Evolutionary conservation across 129 eudicot genomes (phyloP), one percentile per base, ranked within the genome.

Genomic region (Calendula officinalis): DNA sequence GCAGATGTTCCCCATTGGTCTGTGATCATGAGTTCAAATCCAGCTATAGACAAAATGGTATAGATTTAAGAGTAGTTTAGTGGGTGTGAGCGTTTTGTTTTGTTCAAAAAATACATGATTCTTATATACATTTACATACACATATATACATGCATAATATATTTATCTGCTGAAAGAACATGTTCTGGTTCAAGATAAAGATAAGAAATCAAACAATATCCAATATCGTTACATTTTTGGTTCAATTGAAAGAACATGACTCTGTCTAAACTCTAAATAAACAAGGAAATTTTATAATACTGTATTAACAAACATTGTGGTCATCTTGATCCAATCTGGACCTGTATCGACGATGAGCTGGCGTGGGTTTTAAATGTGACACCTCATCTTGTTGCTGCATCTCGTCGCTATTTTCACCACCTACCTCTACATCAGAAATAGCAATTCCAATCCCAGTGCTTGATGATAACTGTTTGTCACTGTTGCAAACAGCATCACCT

Each of bases 321-420:
- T 68, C 72, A 48, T 67, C 70, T 22, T 30, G 27, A 11, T 35
- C 64, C 43, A 53, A 52, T 56, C 68, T 81, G 38, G 69, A 53
- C 69, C 86, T 68, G 41, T 81, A 81, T 42, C 48, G 54, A 57
- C 80, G 82, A 22, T 22, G 30, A 22, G 30, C 30, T 22, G 30
- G 30, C 67, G 65, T 16, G 55, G 75, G 75, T 69, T 81, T 59
- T 43, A 55, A 42, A 30, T 41, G 33, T 12, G 68, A 49, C 13
- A 34, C 62, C 14, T 70, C 77, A 45, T 73, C 66, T 62, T 67
- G 30, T 22, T 22, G 30, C 30, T 22, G 75, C 73, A 68, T 64
- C 17, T 56, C 80, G 46, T 56, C 80, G 46, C 61, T 33, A 48
- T 67, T 44, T 67, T 62, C 80, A 64, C 17, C 51, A 69, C 15